Conservation (phyloP, 306 rosid species). For the Sechiopsis laciniata region DNA sequence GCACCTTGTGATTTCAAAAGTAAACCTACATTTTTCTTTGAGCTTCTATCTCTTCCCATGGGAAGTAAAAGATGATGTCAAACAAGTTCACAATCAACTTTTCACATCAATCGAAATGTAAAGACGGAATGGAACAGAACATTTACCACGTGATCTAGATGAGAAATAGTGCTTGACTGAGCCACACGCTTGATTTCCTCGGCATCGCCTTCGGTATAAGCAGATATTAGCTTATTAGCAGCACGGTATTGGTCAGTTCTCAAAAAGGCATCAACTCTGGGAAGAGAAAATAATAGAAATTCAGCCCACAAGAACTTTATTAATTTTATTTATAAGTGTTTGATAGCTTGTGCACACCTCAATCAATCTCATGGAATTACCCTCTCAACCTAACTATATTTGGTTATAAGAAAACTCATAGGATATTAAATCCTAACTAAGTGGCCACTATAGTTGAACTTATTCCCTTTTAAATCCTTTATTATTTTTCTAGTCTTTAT, state of each 20-base stretch:
- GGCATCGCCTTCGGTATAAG: slow-evolving; percentile 63
- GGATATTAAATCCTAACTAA: neutral
- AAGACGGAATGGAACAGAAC: neutral
- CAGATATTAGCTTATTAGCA: slow-evolving; percentile 74
- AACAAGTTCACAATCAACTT: no score
- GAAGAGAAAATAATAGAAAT: slow-evolving; percentile 11
- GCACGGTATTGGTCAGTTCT: slow-evolving; percentile 69
- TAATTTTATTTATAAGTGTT: no score
- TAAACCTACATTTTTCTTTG: no score
- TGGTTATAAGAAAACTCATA: no score
- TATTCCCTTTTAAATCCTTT: no score
- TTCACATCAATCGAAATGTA: no score
- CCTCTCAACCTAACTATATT: no score
- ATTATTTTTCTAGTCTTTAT: no score
- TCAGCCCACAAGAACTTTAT: neutral
- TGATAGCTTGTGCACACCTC: neutral
- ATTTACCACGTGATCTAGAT: slow-evolving; percentile 80
- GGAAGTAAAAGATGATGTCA: no score
- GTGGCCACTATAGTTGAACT: neutral
- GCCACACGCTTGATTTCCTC: slow-evolving; percentile 78
- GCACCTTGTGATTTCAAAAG: neutral
- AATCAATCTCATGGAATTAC: no score
- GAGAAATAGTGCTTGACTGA: slow-evolving; percentile 58
- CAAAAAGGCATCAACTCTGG: slow-evolving; percentile 74
- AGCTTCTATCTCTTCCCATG: no score